These are phyloP conservation scores for Saccharomyces hybrid DNA, from an alignment of 1,139 yeast species.

Conservation along the genomic window DNA sequence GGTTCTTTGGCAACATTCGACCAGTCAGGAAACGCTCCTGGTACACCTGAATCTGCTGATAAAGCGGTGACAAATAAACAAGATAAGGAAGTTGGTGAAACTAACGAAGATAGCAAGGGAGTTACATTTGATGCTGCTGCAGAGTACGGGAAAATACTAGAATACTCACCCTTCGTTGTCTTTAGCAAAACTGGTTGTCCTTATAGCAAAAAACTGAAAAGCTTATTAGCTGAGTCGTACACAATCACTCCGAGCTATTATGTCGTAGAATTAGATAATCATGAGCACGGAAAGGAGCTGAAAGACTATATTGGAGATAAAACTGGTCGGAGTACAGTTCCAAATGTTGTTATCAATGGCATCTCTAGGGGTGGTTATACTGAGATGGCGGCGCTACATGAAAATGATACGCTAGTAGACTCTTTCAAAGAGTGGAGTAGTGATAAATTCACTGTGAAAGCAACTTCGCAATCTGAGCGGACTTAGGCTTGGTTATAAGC, in stretches of 20 bases:
- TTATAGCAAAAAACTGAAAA: constrained; percentile 60
- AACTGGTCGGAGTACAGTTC: constrained; percentile 59
- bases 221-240: constrained; percentile 53
- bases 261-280: constrained; percentile 73
- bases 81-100: background rate
- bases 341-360: constrained; percentile 55
- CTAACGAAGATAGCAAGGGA: background rate
- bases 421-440: constrained; percentile 11
- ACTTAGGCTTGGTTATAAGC: background rate
- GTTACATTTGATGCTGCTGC: constrained; percentile 50
- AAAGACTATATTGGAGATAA: constrained; percentile 49
- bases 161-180: constrained; percentile 58
- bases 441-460: background rate
- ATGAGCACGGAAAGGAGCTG: constrained; percentile 52
- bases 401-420: constrained; percentile 6
- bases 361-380: constrained; percentile 67
- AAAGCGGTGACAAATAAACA: background rate
- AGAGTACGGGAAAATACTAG: constrained; percentile 46
- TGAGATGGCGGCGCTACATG: constrained; percentile 59
- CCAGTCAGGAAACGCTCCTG: background rate
- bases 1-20: background rate
- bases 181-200: constrained; percentile 69
- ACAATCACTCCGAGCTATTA: constrained; percentile 61
- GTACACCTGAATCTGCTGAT: background rate
- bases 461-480: background rate